phyloP scores from a whole-genome alignment of 192 early-diverging fungal species.

The Nowakowskiella sp. region DNA sequence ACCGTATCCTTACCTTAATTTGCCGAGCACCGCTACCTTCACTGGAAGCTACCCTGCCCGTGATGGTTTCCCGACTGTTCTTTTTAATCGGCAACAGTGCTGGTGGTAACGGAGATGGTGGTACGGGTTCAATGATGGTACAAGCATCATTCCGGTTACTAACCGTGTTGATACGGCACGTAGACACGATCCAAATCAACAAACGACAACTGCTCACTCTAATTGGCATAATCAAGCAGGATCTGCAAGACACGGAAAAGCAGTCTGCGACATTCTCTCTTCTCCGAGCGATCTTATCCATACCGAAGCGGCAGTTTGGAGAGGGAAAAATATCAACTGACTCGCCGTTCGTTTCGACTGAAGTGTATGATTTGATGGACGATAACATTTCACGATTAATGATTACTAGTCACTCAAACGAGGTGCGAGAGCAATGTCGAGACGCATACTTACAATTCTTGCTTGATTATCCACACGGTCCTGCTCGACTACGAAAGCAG shows the following conservation, averaged over 20 bases:
- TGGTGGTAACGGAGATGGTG: slow-evolving; percentile 39
- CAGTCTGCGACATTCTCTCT: slow-evolving; percentile 80
- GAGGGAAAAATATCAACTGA: too few relatives aligned
- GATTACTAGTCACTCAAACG: slow-evolving; percentile 72
- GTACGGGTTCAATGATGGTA: slow-evolving; percentile 43
- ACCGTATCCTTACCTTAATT: slow-evolving; percentile 66
- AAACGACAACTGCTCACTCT: slow-evolving; percentile 71
- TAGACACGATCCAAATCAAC: slow-evolving; percentile 56
- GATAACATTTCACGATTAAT: slow-evolving; percentile 64
- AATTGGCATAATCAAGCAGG: slow-evolving; percentile 71
- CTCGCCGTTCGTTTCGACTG: slow-evolving; percentile 77
- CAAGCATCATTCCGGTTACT: slow-evolving; percentile 80
- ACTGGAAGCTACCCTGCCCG: slow-evolving; percentile 55
- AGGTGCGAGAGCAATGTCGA: slow-evolving; percentile 78
- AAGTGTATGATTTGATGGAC: slow-evolving; percentile 92
- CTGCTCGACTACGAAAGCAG: slow-evolving; percentile 66
- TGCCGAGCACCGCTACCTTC: slow-evolving; percentile 66
- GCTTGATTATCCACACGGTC: slow-evolving; percentile 91
- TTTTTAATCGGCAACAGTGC: slow-evolving; percentile 57
- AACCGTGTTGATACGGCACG: slow-evolving; percentile 70
- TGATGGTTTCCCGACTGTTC: slow-evolving; percentile 72
- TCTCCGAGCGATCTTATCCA: slow-evolving; percentile 75
- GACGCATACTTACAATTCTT: slow-evolving; percentile 81
- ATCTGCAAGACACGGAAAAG: slow-evolving; percentile 81
- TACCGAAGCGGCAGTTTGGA: too few relatives aligned